Evolutionary conservation across 805 yeast genomes (phyloP).

Genomic region (Wickerhamiella galacta): DNA sequence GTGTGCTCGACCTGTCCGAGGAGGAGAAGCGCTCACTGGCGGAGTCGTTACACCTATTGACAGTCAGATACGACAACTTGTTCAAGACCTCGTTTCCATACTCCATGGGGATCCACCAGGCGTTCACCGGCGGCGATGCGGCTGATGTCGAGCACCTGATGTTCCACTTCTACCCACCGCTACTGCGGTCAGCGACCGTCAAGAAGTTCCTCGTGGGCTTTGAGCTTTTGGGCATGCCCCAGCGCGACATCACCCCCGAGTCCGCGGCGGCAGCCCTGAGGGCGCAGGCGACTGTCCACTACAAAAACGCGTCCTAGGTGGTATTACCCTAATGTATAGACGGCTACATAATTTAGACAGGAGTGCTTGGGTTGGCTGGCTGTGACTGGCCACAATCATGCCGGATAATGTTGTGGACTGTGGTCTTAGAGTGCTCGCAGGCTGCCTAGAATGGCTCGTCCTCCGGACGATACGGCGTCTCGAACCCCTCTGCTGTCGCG

Average conservation of each 20-base stretch:
- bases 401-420: too few relatives aligned
- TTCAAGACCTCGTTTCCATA: conserved; percentile 58
- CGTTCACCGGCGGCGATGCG: conserved; percentile 35
- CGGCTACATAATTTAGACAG: too few relatives aligned
- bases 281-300: conserved; percentile 11
- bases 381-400: too few relatives aligned
- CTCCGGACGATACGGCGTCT: conserved; percentile 27
- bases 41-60: conserved; percentile 31
- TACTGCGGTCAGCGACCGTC: conserved; percentile 57
- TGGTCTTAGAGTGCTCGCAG: too few relatives aligned
- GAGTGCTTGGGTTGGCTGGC: too few relatives aligned
- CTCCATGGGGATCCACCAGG: conserved; percentile 71
- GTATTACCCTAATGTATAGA: too few relatives aligned
- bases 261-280: conserved; percentile 43
- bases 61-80: conserved; percentile 53
- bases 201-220: conserved; percentile 63
- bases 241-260: conserved; percentile 51
- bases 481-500: conserved; percentile 72
- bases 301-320: background rate
- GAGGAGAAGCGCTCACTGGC: conserved; percentile 41
- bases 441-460: conserved; percentile 12
- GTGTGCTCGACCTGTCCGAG: conserved; percentile 25
- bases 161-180: conserved; percentile 67
- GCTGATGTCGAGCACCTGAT: conserved; percentile 35
- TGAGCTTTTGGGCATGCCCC: conserved; percentile 41